Base-by-base conservation (phyloP, 2,329 filamentous ascomycete species). In the Neonectria hederae region DNA sequence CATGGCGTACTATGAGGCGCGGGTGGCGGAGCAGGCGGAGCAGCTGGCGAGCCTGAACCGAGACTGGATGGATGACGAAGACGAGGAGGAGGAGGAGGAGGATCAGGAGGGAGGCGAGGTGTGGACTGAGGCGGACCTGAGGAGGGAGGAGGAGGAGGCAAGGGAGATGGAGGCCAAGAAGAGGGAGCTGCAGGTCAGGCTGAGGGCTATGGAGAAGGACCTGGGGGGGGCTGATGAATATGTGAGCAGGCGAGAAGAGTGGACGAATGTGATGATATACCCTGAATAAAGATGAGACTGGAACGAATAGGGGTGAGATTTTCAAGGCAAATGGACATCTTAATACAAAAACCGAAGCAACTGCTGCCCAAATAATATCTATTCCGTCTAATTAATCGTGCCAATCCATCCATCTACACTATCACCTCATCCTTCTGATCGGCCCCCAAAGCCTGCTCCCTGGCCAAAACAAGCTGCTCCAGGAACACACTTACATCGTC, bases 1-100 rank as follows among this genome's bases (percentile, higher is more conserved):
- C 22, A 83, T 96, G 73, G 87, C 86, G 11, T 91, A 93, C 71
- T 94, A 97, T 73, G 94, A 98, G 80, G 84, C 85, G 13, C 89
- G 90, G 59, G 92, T 98, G 2, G 87, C 89, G 8, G 89, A 91
- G 74, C 95, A 97, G 80, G 85, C 88, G 11, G 86, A 88, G 63
- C 88, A 93, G 72, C 77, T 98, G 66, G 89, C 90, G 62, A 85
- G 85, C 62, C 89, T 95, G 84, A 94, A 94, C 70, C 84, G 86
- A 65, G 86, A 89, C 30, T 83, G 84, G 70, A 84, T 84, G 74
- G 84, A 82, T 48, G 83, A 83, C 17, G 84, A 88, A 42, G 84
- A 86, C 2, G 84, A 86, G 1, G 84, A 89, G 13, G 80, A 84
- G 5, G 84, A 86, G 2, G 81, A 84, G 0, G 82, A 84, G 3